Base-by-base conservation (phyloP, 306 rosid genomes). In the Hippophae tibetana region DNA sequence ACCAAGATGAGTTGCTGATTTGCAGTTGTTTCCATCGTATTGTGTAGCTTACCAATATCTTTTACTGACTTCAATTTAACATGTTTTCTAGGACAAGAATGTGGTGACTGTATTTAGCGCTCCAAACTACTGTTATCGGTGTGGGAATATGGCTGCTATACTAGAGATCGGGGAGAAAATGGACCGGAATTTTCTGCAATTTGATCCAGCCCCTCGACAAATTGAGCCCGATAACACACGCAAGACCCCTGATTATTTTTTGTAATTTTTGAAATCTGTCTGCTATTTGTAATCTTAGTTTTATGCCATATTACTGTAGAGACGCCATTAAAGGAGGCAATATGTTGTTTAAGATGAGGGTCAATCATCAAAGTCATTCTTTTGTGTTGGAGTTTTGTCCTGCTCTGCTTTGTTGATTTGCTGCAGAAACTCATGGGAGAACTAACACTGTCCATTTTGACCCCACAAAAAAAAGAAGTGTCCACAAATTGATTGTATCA, bases 61-160 rank as follows among this genome's bases (percentile, higher is more conserved):
- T 26, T 60, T 47, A 52, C 46, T 52, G 14, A 49, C 53, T 49
- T 47, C 50, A 6, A 7, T 61, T 52, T 62, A 25, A 72, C 56
- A 62, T 60, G 43, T 59, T 31, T 74, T 83, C 2, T 76, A 90
- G 98, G 98, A 90, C 0, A 90, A 87, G 87, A 90, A 90, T 57
- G 98, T 90, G 61, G 98, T 90, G 72, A 90, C 98, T 43, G 98
- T 90, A 56, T 90, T 90, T 78, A 90, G 98, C 63, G 98, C 98
- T 49, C 98, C 98, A 64, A 90, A 90, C 69, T 90, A 90, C 71
- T 90, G 97, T 62, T 90, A 90, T 53, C 90, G 96, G 25, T 90
- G 98, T 67, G 98, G 98, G 70, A 90, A 90, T 64, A 90, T 90
- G 98, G 98, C 98, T 69, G 98, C 98, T 42, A 90, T 90, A 50